Percentiles rank a stretch among this genome's conserved stretches.
phyloP scores from a whole-genome alignment of 2,329 filamentous ascomycete genomes.

The Zymoseptoria ardabiliae region DNA sequence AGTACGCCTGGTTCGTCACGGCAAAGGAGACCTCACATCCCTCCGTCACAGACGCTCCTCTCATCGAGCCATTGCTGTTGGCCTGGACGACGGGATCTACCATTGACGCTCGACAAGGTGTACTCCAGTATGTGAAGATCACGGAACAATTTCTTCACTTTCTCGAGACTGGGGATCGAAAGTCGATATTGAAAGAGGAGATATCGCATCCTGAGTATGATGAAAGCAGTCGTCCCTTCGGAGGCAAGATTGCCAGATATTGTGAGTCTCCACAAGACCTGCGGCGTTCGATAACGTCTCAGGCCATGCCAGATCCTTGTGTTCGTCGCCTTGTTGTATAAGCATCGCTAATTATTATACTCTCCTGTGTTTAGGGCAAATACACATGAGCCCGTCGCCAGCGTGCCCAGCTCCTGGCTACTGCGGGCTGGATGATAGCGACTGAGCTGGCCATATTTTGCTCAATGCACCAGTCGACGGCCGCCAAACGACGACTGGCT shows the following conservation, averaged over 20 bases:
- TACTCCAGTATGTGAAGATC: constrained; percentile 54
- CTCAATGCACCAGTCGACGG: background rate
- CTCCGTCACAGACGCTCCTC: constrained; percentile 58
- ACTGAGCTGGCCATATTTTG: background rate
- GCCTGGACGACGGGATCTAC: constrained; percentile 55
- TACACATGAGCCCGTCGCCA: constrained; percentile 34
- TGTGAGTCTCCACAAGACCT: constrained; percentile 16
- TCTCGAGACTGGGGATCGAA: constrained; percentile 34
- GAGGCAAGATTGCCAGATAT: constrained; percentile 26
- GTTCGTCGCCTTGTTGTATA: too few species aligned
- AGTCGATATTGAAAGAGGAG: constrained; percentile 45
- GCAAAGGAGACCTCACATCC: constrained; percentile 46
- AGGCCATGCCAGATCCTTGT: too few species aligned
- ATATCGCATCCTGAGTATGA: constrained; percentile 36
- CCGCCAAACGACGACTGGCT: background rate
- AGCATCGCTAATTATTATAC: too few species aligned
- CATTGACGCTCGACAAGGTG: constrained; percentile 49
- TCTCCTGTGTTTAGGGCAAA: constrained; percentile 22
- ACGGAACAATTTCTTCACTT: constrained; percentile 52
- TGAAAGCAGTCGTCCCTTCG: constrained; percentile 21
- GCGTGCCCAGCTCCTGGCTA: constrained; percentile 13
- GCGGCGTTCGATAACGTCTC: too few species aligned
- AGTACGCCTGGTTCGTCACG: constrained; percentile 39
- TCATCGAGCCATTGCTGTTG: constrained; percentile 55
- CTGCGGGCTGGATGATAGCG: constrained; percentile 14